Conservation (phyloP, 2,329 filamentous ascomycete species). For the Nemania sp. region DNA sequence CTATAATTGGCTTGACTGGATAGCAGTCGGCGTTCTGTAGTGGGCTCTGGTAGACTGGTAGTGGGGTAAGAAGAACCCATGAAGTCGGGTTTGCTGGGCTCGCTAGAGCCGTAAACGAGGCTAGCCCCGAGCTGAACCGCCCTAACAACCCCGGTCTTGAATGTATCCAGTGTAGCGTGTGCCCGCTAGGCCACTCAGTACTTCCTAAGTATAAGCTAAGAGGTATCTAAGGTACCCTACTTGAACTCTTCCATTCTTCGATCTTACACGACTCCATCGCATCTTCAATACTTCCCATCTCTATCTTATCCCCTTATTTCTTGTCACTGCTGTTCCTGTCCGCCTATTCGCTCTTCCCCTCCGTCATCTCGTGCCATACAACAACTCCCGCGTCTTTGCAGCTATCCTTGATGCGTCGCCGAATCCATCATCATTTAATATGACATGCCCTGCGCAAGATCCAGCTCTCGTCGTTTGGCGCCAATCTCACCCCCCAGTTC, state of each 20-base stretch:
- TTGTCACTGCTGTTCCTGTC: neutral
- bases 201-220: too few relatives aligned
- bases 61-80: constrained; percentile 12
- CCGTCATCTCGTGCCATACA: neutral
- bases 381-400: neutral
- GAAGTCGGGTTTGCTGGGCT: constrained; percentile 17
- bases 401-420: constrained; percentile 5
- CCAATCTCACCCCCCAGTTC: constrained; percentile 1
- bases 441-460: constrained; percentile 13
- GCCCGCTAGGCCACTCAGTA: too few relatives aligned
- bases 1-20: too few relatives aligned
- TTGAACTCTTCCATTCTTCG: too few relatives aligned
- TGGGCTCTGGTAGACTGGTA: neutral
- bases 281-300: neutral
- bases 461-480: constrained; percentile 15
- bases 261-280: neutral
- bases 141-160: constrained; percentile 7
- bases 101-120: constrained; percentile 10
- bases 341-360: neutral
- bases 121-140: constrained; percentile 24
- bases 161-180: neutral
- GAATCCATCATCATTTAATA: constrained; percentile 8
- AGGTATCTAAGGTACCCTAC: too few relatives aligned
- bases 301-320: too few relatives aligned
- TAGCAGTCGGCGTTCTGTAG: too few relatives aligned